Conservation (phyloP, 2,329 filamentous ascomycete genomes). For the Scopulariopsis brevicaulis region DNA sequence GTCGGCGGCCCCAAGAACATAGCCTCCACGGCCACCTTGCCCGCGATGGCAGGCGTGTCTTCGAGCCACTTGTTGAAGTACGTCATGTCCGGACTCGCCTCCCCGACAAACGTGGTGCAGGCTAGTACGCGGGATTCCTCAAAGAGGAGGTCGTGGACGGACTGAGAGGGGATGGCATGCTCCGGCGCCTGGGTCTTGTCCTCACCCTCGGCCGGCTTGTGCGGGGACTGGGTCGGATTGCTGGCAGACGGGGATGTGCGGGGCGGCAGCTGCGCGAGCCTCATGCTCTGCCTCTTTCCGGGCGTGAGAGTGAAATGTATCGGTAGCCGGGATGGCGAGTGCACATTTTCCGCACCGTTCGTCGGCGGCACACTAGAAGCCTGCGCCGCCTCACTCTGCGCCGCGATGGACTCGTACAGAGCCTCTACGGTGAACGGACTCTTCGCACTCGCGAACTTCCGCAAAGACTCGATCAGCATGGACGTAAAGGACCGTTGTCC, state of each 20-base stretch:
- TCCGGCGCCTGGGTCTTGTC: constrained; percentile 12
- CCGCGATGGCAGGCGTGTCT: constrained; percentile 41
- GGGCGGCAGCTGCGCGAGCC: constrained; percentile 33
- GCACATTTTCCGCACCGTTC: constrained; percentile 29
- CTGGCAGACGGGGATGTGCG: constrained; percentile 12
- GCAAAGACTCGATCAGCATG: constrained; percentile 42
- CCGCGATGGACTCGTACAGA: constrained; percentile 43
- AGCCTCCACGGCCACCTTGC: constrained; percentile 51
- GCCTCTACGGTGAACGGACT: constrained; percentile 43
- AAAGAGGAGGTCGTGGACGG: constrained; percentile 44
- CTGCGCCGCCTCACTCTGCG: constrained; percentile 30
- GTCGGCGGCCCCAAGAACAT: constrained; percentile 59
- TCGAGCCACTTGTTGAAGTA: constrained; percentile 58
- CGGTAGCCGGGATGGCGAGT: constrained; percentile 26
- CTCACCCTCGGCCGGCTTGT: constrained; percentile 11
- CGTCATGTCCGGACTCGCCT: constrained; percentile 54
- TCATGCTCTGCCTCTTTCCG: constrained; percentile 38
- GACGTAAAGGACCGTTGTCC: constrained; percentile 46
- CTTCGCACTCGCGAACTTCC: constrained; percentile 33
- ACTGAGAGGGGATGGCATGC: constrained; percentile 31
- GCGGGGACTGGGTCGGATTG: constrained; percentile 5
- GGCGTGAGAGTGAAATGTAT: constrained; percentile 44
- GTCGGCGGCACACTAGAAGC: constrained; percentile 27
- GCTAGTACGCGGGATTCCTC: constrained; percentile 53
- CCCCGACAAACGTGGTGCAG: constrained; percentile 55